phyloP scores from a whole-genome alignment of 257 asterid genomes.

The Cynanchum wilfordii region DNA sequence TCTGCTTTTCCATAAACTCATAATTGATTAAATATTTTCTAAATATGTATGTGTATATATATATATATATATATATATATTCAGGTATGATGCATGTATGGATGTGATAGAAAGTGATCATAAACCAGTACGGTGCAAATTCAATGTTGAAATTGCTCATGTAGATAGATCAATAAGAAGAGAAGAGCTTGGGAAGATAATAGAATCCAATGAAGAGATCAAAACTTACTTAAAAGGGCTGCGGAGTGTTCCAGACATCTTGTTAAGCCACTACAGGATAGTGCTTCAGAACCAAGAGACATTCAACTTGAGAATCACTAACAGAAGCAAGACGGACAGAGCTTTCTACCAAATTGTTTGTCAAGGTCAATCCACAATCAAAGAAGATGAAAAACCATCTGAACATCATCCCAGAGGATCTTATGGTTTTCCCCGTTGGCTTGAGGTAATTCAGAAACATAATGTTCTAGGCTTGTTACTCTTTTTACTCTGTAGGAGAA shows the following conservation, averaged over 20 bases:
- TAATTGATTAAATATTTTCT: neutral
- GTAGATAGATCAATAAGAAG: slow-evolving; percentile 80
- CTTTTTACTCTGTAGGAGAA: neutral
- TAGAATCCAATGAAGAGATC: slow-evolving; percentile 37
- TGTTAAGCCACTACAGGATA: slow-evolving; percentile 42
- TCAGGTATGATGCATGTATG: slow-evolving; percentile 91
- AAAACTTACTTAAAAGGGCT: slow-evolving; percentile 48
- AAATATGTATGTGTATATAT: too few relatives aligned
- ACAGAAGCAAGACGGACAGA: slow-evolving; percentile 52
- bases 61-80: neutral
- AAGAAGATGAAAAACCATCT: slow-evolving; percentile 40
- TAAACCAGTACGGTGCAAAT: slow-evolving; percentile 87
- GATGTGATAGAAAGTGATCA: slow-evolving; percentile 96
- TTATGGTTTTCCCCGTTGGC: slow-evolving; percentile 90
- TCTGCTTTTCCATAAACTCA: neutral
- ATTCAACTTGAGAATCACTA: slow-evolving; percentile 57
- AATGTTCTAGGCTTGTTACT: neutral
- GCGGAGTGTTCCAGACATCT: slow-evolving; percentile 57
- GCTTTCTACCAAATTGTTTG: slow-evolving; percentile 66
- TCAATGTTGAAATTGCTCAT: slow-evolving; percentile 66
- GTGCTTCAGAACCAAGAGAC: slow-evolving; percentile 68
- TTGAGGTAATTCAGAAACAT: slow-evolving; percentile 47
- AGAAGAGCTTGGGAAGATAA: slow-evolving; percentile 66
- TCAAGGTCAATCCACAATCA: slow-evolving; percentile 63
- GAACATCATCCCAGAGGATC: slow-evolving; percentile 62